Conservation (phyloP, 2,329 filamentous ascomycete species). For the Akanthomyces muscarius region DNA sequence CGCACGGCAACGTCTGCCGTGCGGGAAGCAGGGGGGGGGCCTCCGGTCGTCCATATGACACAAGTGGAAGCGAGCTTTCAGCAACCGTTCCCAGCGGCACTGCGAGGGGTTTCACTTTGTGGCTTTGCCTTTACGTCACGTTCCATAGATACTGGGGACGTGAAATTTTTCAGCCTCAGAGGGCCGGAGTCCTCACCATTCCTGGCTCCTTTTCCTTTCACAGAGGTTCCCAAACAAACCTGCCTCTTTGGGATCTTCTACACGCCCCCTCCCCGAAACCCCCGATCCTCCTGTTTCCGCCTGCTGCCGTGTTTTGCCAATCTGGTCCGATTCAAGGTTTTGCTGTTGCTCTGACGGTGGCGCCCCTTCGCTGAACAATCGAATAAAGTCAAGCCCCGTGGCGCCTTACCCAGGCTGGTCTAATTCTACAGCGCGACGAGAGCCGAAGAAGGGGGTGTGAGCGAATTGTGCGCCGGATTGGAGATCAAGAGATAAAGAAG, state of each 20-base stretch:
- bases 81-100: neutral
- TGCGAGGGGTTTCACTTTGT: constrained; percentile 3
- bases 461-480: neutral
- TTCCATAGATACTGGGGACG: constrained; percentile 10
- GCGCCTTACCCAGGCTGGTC: neutral
- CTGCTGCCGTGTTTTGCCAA: neutral
- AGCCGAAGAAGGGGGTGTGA: constrained; percentile 5
- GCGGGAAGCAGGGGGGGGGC: neutral
- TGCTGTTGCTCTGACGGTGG: neutral
- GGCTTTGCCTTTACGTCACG: constrained; percentile 13
- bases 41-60: neutral
- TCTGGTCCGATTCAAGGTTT: neutral
- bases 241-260: neutral
- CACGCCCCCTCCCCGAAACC: neutral
- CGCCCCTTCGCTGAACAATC: constrained; percentile 3
- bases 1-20: neutral
- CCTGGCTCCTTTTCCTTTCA: neutral
- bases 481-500: neutral
- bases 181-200: neutral
- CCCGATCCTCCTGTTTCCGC: neutral
- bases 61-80: neutral
- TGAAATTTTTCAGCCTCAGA: constrained; percentile 7
- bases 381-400: constrained; percentile 1
- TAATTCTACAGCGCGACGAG: neutral
- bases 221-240: neutral